Base-by-base conservation (phyloP, 768 basidiomycete genomes). In the Scleroderma bovista region DNA sequence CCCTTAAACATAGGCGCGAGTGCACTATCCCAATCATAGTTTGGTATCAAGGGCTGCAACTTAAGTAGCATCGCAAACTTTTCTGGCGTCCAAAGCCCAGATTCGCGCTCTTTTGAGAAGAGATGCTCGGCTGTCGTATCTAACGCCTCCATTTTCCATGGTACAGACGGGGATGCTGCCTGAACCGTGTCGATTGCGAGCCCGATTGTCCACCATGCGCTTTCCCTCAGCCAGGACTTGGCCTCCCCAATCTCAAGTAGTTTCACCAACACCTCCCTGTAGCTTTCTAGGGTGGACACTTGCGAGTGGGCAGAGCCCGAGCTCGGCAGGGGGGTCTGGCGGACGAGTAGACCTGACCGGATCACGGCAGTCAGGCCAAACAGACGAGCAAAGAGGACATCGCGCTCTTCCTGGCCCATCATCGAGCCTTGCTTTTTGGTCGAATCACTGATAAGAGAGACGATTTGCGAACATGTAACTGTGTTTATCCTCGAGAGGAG, bases 371-470 rank as follows among this genome's bases (percentile, higher is more conserved):
- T 84, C 51, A 96, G 72, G 16, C 95, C 95, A 64, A 98, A 96
- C 11, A 99, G 74, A 23, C 91, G 83, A 10, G 93, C 93, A 63
- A 99, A 97, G 45, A 93, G 75, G 44, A 89, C 70, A 66, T 99
- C 95, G 51, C 95, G 83, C 68, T 93, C 89, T 68, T 98, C 95
- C 62, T 93, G 87, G 3, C 93, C 86, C 37, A 83, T 84, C 81
- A 88, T 86, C 13, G 85, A 86, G 32, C 82, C 81, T 54, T 83
- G 79, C 4, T 76, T 72, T 64, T 87, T 83, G 15, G 89, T 84
- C 50, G 79, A 73, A 47, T 88, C 83, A 36, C 84, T 61, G 37
- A 96, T 72, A 33, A 96, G 75, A n/a, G 78, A 74, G 16, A 93
- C 60, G 38, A 96, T 83, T 57, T 92, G 88, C 0, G 78, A 62